Evolutionary conservation across 805 yeast genomes (phyloP), one percentile per base, ranked within the genome.

Genomic region (Metschnikowia santaceciliae): DNA sequence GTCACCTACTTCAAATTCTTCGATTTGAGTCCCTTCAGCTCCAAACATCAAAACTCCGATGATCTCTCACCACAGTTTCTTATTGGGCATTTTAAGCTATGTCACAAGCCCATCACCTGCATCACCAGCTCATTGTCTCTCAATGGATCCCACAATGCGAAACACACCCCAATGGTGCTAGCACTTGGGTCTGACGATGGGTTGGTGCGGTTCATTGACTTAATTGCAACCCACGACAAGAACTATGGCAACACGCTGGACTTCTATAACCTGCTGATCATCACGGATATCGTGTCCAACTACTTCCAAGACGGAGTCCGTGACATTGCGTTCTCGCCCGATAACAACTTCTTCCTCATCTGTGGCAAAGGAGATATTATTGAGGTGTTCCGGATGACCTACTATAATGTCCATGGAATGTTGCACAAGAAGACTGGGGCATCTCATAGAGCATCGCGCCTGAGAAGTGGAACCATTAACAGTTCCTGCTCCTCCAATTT

Each of bases 171-270:
- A 44, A 64, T 64, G 58, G 60, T 79, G 5, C 47, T 80, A 6
- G 78, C 82, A 0, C 61, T 82, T n/a, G 79, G 86, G 0, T 71
- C 82, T 6, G 86, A 81, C 53, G 90, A 85, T 61, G 94, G 90
- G 2, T 78, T 77, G 53, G 67, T 83, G 23, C 68, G 86, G 43
- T 57, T 86, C 15, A 68, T 86, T 43, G 85, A 84, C 61, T 62
- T 84, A 37, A 55, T 66, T 19, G 62, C 65, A 20, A 68, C 77
- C 5, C 58, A 57, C 46, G 62, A 60, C 17, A 40, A 46, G 17
- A 62, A 63, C 43, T 68, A 66, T 49, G 75, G 71, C 4, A 54
- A 61, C 44, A 49, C 57, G 5, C 38, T 49, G 17, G 52, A 54
- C 32, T 52, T 60, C n/a, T 54, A 55, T 40, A 57, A 55, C 32